Percentiles rank a stretch among this genome's conserved stretches.
Evolutionary conservation across 371 early-diverging fungal genomes (phyloP).

Genomic region (Gilbertella persicaria): DNA sequence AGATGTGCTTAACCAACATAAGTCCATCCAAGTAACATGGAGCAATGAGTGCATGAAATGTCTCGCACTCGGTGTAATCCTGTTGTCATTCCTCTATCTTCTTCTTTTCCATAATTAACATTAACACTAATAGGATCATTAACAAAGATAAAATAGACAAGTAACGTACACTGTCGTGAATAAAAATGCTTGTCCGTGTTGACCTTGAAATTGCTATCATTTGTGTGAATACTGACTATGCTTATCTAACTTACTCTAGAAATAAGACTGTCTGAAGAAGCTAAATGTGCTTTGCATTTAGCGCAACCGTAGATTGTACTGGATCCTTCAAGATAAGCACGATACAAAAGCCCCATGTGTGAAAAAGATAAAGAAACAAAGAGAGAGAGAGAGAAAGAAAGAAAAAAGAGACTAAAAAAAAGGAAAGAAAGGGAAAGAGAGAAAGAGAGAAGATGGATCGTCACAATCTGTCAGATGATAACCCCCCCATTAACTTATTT

Average conservation of each 20-base stretch:
- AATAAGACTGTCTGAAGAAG: constrained; percentile 64
- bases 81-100: constrained; percentile 69
- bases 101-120: constrained; percentile 57
- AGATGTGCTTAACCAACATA: constrained; percentile 51
- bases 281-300: constrained; percentile 68
- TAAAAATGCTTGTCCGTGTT: constrained; percentile 67
- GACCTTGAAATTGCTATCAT: constrained; percentile 63
- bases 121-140: constrained; percentile 54
- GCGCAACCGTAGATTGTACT: constrained; percentile 12
- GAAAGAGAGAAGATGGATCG: too few relatives aligned
- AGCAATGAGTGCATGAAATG: constrained; percentile 63
- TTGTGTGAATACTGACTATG: not conserved
- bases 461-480: constrained; percentile 13
- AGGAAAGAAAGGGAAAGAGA: not conserved
- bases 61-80: constrained; percentile 72
- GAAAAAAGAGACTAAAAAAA: not conserved
- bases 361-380: not conserved
- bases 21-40: constrained; percentile 71
- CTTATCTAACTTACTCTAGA: constrained; percentile 58
- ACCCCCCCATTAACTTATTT: too few relatives aligned
- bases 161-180: constrained; percentile 61
- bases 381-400: not conserved
- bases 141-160: not conserved
- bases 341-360: constrained; percentile 19
- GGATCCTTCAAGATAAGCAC: constrained; percentile 17